Evolutionary conservation across 495 filamentous ascomycete species (phyloP).

Genomic region (Durotheca rogersii): DNA sequence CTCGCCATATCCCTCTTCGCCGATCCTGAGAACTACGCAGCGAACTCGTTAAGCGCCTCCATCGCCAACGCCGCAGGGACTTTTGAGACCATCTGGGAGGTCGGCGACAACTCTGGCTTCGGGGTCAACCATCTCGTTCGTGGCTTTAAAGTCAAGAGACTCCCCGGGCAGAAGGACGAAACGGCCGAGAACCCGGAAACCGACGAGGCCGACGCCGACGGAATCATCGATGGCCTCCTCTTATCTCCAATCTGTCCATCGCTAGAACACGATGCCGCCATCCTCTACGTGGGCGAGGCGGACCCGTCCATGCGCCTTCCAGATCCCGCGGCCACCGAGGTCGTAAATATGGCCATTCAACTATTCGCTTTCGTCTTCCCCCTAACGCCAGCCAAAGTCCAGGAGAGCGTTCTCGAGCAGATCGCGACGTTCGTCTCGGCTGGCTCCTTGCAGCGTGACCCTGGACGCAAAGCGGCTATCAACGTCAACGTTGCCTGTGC

Average conservation of each 20-base stretch:
- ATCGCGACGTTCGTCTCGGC: constrained; percentile 83
- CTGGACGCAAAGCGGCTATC: constrained; percentile 84
- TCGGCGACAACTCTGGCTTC: constrained; percentile 91
- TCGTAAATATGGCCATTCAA: constrained; percentile 89
- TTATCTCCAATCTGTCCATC: constrained; percentile 77
- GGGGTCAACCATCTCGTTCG: constrained; percentile 83
- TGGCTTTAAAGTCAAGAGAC: constrained; percentile 68
- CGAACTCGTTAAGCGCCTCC: constrained; percentile 82
- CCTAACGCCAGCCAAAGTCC: constrained; percentile 82
- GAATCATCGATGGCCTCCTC: constrained; percentile 66
- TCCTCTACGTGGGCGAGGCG: constrained; percentile 65
- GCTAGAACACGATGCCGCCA: constrained; percentile 84
- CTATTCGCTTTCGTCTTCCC: constrained; percentile 90
- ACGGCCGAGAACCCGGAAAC: constrained; percentile 59
- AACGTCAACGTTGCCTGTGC: constrained; percentile 86
- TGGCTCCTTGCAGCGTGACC: constrained; percentile 76
- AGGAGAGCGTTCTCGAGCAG: constrained; percentile 94
- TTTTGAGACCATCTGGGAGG: constrained; percentile 93
- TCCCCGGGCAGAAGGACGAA: constrained; percentile 69
- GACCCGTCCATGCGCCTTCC: constrained; percentile 52
- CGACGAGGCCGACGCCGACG: constrained; percentile 63
- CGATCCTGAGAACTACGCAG: constrained; percentile 83
- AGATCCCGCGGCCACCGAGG: constrained; percentile 87
- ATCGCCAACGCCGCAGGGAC: constrained; percentile 88
- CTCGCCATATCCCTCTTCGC: constrained; percentile 89